phyloP scores from a whole-genome alignment of 2,329 filamentous ascomycete species.

The Penicillium glabrum region DNA sequence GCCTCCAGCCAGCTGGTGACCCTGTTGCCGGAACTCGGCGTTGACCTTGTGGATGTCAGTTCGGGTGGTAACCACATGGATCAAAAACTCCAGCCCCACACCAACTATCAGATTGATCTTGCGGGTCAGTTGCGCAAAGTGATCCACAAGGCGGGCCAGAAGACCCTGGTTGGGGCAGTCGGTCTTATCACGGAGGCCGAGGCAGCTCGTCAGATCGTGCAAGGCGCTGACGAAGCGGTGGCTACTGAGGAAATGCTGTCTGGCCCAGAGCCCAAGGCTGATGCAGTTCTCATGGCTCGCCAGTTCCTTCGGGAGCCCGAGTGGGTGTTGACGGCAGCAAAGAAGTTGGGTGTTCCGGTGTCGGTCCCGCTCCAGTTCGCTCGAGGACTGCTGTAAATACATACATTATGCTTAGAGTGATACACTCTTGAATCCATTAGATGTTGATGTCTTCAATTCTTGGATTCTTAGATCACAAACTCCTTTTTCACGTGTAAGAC shows the following conservation, averaged over 20 bases:
- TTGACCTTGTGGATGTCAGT: conserved; percentile 49
- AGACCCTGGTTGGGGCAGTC: conserved; percentile 53
- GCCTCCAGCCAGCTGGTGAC: conserved; percentile 42
- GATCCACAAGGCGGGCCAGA: conserved; percentile 36
- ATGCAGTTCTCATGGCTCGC: conserved; percentile 53
- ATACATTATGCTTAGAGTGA: neutral
- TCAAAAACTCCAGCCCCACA: conserved; percentile 47
- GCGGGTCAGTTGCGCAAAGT: conserved; percentile 46
- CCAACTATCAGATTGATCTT: conserved; percentile 53
- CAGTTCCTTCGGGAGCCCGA: conserved; percentile 58
- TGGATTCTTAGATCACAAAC: no score
- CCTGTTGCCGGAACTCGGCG: conserved; percentile 40
- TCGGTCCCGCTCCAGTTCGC: conserved; percentile 51
- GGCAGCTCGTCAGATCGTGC: conserved; percentile 50
- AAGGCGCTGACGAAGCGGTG: conserved; percentile 32
- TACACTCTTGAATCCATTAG: neutral
- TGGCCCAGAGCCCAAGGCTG: conserved; percentile 36
- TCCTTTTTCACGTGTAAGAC: no score
- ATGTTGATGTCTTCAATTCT: neutral
- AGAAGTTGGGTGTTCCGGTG: conserved; percentile 50
- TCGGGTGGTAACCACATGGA: conserved; percentile 46
- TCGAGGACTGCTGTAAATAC: conserved; percentile 18
- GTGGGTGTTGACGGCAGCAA: conserved; percentile 55
- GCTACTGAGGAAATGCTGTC: conserved; percentile 27
- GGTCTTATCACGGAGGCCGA: conserved; percentile 56